Base-by-base conservation (phyloP, 306 rosid genomes). In the Echinosophora koreensis region DNA sequence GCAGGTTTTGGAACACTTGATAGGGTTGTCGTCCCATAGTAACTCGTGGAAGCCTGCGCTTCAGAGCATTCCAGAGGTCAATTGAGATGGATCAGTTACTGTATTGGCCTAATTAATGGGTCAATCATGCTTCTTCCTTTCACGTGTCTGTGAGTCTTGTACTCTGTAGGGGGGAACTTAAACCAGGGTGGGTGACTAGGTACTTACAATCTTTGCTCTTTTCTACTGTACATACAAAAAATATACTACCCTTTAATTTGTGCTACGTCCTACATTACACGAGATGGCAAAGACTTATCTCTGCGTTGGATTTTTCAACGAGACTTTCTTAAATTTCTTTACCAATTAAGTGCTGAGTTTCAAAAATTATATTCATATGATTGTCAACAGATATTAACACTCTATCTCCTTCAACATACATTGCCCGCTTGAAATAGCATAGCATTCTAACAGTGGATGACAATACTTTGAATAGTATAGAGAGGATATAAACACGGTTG, bases 21-120 rank as follows among this genome's bases (percentile, higher is more conserved):
- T 90, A 22, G 47, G 32, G 82, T 69, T 22, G 22, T 22, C 89
- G 22, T 35, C 46, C 4, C 83, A 69, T 11, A n/a, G n/a, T n/a
- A n/a, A 76, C 82, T 14, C 69, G 65, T 57, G 97, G 96, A 88
- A 78, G 27, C 97, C 97, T 60, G 89, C 84, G 67, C 76, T 93
- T 12, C 92, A 93, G 15, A 90, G 88, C 79, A 93, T 93, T 69
- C 96, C 96, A 2, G 97, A 92, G 81, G 3, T 65, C 8, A 64
- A 50, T 38, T 76, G 3, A 73, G 44, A 22, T 16, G 5, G 32
- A 16, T 11, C 46, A 47, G 13, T n/a, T 47, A 15, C 0, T 5
- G 60, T 13, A 68, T 68, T n/a, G n/a, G n/a, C n/a, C n/a, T n/a
- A n/a, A n/a, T n/a, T n/a, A n/a, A n/a, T 68, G n/a, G 12, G 60